Base-by-base conservation (phyloP, 768 basidiomycete species). In the Infundibulicybe gibba region DNA sequence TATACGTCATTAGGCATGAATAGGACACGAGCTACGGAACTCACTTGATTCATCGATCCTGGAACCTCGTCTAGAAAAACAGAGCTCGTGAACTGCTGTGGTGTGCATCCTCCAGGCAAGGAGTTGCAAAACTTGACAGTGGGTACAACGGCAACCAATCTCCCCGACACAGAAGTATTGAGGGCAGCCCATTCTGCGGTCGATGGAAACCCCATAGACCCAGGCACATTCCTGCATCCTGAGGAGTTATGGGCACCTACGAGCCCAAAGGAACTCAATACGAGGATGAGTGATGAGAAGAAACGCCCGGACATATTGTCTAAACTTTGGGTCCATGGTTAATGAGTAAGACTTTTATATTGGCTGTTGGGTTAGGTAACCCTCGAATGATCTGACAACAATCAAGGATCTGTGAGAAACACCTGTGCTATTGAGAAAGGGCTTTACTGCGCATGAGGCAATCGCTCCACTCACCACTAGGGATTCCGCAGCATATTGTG, bases 161-260 rank as follows among this genome's bases (percentile, higher is more conserved):
- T 51, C 9, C 61, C 61, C 8, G 53, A 52, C 16, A 62, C 40
- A 3, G 59, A 52, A 1, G 49, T 35, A 47, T 62, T 62, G 15
- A 62, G 47, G 15, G 50, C 45, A 21, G 43, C 38, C 55, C 59
- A 62, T 32, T 55, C 47, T 2, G 33, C 40, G 13, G 33, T 33
- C 6, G 52, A 48, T 25, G 61, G 61, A 38, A 52, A 62, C 2
- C 51, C 55, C 6, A 50, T 10, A 43, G 49, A 45, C 13, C 61
- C 59, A 11, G 61, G 61, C 3, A 55, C 44, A 46, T 55, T 61
- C 31, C 56, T 52, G 31, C 58, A 61, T 31, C 15, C 44, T 17
- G 32, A 41, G 25, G 25, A 25, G 8, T 25, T 25, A 8, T 3
- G 8, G 8, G 25, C 25, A 8, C 8, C 8, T 25, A 25, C 8